Conservation (phyloP, 768 basidiomycete genomes). For the Podaxis sp. region DNA sequence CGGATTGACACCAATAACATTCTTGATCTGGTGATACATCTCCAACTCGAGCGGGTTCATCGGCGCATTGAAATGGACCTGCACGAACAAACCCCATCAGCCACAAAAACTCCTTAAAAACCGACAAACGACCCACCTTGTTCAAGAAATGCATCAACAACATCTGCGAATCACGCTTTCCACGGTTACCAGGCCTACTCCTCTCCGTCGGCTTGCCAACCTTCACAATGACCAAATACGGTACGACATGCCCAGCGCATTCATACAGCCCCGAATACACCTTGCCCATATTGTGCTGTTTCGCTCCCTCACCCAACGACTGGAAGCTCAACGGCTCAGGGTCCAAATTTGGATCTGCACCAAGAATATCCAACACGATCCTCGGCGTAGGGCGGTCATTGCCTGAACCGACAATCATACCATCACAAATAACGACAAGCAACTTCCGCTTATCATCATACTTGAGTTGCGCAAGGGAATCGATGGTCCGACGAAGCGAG, state of each 20-base stretch:
- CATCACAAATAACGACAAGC: constrained; percentile 91
- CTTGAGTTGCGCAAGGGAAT: constrained; percentile 90
- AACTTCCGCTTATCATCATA: constrained; percentile 99
- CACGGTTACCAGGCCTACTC: constrained; percentile 91
- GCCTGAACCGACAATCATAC: constrained; percentile 96
- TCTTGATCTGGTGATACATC: constrained; percentile 99
- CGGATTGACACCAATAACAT: constrained; percentile 98
- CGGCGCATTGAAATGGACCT: constrained; percentile 95
- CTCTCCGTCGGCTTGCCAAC: constrained; percentile 95
- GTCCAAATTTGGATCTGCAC: constrained; percentile 88
- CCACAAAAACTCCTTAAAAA: neutral
- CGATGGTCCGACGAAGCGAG: constrained; percentile 85
- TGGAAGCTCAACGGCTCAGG: constrained; percentile 95
- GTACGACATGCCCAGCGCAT: constrained; percentile 91
- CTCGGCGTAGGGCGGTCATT: constrained; percentile 96
- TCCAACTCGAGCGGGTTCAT: constrained; percentile 98
- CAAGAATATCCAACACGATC: constrained; percentile 95
- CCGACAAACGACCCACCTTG: constrained; percentile 53
- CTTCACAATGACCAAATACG: constrained; percentile 90
- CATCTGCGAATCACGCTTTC: constrained; percentile 98
- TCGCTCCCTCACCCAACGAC: constrained; percentile 90
- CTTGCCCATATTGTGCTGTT: constrained; percentile 98
- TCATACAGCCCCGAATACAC: constrained; percentile 97
- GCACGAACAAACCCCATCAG: neutral
- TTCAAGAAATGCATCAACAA: constrained; percentile 96